Conservation (phyloP, 768 basidiomycete genomes). For the Suillus subluteus region DNA sequence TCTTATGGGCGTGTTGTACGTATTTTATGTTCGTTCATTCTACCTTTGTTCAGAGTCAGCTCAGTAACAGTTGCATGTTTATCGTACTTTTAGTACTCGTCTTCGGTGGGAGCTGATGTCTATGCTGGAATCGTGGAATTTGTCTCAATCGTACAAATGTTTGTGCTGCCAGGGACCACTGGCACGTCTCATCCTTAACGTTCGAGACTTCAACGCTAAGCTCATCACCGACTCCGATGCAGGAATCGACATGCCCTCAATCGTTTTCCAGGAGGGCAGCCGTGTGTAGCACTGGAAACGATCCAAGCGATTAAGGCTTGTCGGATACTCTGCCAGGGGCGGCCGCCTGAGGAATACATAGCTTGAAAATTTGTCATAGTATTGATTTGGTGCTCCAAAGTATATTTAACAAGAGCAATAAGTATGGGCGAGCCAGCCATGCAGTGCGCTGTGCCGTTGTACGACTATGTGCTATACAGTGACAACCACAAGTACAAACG, state of each 20-base stretch:
- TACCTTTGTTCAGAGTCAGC: too few species aligned
- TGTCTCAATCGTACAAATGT: background rate
- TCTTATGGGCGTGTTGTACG: too few species aligned
- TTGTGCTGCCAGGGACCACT: background rate
- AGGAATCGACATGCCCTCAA: background rate
- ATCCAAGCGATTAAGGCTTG: too few species aligned
- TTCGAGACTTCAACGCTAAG: background rate
- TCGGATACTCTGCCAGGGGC: too few species aligned
- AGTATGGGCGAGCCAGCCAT: background rate
- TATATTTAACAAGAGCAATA: background rate
- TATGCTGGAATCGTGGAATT: too few species aligned
- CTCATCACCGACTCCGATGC: background rate
- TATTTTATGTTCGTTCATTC: too few species aligned
- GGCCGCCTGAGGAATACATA: background rate
- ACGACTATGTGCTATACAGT: too few species aligned
- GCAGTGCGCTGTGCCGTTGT: too few species aligned
- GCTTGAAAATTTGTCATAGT: background rate
- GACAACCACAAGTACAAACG: too few species aligned
- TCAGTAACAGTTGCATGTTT: too few species aligned
- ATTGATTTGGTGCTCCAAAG: background rate
- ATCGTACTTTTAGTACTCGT: too few species aligned
- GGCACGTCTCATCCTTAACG: background rate
- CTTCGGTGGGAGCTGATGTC: too few species aligned
- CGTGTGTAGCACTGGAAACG: background rate
- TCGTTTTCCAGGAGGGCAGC: background rate